Conservation (phyloP, 164 flowering plant genomes). For the Euptelea pleiosperma region DNA sequence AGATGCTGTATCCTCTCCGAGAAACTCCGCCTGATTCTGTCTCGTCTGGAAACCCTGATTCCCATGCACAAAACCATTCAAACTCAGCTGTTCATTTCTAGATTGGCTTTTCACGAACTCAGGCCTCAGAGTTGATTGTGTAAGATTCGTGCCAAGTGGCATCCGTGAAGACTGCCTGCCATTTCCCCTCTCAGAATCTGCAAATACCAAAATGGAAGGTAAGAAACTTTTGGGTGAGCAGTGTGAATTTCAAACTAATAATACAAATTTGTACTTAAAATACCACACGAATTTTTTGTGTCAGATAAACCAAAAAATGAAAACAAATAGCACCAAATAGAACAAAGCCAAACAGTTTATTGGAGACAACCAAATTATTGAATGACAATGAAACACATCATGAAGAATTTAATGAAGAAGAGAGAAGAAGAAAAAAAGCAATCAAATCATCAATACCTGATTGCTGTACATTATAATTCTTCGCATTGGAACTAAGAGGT, state of each 20-base stretch:
- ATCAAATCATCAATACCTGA: constrained; percentile 40
- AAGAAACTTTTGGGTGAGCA: background rate
- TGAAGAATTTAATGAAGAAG: no score
- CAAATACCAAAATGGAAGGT: constrained; percentile 7
- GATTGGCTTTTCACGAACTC: constrained; percentile 34
- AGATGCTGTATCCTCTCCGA: constrained; percentile 36
- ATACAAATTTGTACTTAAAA: no score
- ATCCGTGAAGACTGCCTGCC: constrained; percentile 28
- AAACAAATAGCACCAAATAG: no score
- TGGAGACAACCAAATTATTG: background rate
- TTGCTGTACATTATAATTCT: constrained; percentile 39
- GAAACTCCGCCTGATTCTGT: constrained; percentile 40
- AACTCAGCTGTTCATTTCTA: constrained; percentile 28
- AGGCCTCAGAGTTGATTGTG: constrained; percentile 34
- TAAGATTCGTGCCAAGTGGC: constrained; percentile 31
- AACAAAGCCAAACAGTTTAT: no score
- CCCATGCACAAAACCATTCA: constrained; percentile 46
- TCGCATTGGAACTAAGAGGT: constrained; percentile 34
- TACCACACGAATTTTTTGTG: background rate
- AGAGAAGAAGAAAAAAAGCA: background rate
- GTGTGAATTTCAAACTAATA: background rate
- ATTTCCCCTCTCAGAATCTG: constrained; percentile 42
- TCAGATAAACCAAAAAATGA: no score
- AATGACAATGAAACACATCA: background rate
- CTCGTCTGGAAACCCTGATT: constrained; percentile 34